Evolutionary conservation across 805 yeast genomes (phyloP).

Genomic region (Lachancea sp.): DNA sequence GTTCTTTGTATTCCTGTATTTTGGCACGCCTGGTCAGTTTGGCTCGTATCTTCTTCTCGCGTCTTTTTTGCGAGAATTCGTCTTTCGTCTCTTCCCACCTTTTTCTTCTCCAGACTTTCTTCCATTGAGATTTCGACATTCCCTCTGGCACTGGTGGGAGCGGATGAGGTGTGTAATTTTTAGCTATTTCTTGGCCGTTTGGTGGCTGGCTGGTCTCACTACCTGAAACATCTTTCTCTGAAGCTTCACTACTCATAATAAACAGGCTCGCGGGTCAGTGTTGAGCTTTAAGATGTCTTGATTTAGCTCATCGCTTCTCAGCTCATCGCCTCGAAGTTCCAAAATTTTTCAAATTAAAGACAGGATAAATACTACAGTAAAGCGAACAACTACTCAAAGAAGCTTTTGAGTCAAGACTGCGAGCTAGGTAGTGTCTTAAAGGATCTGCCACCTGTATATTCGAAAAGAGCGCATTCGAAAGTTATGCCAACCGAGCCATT

Average conservation of each 20-base stretch:
- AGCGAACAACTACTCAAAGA: not conserved
- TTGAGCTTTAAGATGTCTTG: not conserved
- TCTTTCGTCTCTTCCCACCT: conserved; percentile 61
- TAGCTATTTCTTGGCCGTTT: not conserved
- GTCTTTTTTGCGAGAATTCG: conserved; percentile 46
- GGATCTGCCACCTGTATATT: not conserved
- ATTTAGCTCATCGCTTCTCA: not conserved
- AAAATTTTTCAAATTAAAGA: not conserved
- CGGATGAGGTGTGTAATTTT: conserved; percentile 2
- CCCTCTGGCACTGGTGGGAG: conserved; percentile 63
- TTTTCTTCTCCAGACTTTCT: conserved; percentile 53
- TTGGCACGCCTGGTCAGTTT: conserved; percentile 36
- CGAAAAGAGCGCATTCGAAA: not conserved
- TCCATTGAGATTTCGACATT: conserved; percentile 82
- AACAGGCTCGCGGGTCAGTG: not conserved
- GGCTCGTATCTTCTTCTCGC: conserved; percentile 47
- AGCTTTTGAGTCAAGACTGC: not conserved
- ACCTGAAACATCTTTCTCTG: not conserved
- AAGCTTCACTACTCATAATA: not conserved
- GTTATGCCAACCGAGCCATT: conserved; percentile 4
- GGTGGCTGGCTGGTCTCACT: not conserved
- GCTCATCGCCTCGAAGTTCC: conserved; percentile 1
- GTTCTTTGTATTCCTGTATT: conserved; percentile 31
- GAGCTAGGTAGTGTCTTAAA: not conserved
- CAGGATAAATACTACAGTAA: not conserved